phyloP scores from a whole-genome alignment of 768 basidiomycete species.

The Hygrocybe coccinea region DNA sequence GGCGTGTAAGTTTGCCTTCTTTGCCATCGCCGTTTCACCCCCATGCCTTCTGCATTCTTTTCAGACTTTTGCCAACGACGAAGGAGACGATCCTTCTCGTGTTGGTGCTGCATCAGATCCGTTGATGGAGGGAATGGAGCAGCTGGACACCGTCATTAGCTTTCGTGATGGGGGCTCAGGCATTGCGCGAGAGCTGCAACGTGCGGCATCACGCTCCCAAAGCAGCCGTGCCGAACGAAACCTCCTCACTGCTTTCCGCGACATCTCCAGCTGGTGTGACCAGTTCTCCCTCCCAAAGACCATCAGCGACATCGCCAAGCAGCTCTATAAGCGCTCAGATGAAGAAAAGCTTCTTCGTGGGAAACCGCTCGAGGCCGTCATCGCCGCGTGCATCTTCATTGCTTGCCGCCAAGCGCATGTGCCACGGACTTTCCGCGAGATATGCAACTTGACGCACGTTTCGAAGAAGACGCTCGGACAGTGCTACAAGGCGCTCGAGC shows the following conservation, averaged over 20 bases:
- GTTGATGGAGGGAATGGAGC: slow-evolving; percentile 88
- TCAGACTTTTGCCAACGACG: slow-evolving; percentile 98
- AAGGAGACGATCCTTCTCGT: slow-evolving; percentile 99
- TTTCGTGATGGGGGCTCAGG: slow-evolving; percentile 95
- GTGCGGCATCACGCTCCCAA: slow-evolving; percentile 80
- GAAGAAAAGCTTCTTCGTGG: slow-evolving; percentile 91
- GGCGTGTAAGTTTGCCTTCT: slow-evolving; percentile 63
- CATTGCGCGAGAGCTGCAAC: slow-evolving; percentile 85
- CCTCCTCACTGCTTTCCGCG: slow-evolving; percentile 81
- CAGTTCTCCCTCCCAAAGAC: slow-evolving; percentile 90
- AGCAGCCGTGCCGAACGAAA: slow-evolving; percentile 78
- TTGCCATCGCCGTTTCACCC: slow-evolving; percentile 5
- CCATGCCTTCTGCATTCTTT: slow-evolving; percentile 14
- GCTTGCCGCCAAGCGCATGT: slow-evolving; percentile 94
- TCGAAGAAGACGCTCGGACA: slow-evolving; percentile 94
- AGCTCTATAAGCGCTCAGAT: slow-evolving; percentile 94
- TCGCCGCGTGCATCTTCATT: slow-evolving; percentile 97
- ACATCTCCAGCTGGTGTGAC: slow-evolving; percentile 93
- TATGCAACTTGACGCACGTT: slow-evolving; percentile 88
- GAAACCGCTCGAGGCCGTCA: slow-evolving; percentile 87
- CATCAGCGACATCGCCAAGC: slow-evolving; percentile 94
- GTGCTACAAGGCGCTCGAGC: slow-evolving; percentile 84
- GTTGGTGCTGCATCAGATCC: slow-evolving; percentile 96
- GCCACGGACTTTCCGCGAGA: slow-evolving; percentile 94
- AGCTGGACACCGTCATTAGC: slow-evolving; percentile 91